Percentiles rank a stretch among this genome's conserved stretches.
These are phyloP conservation scores for Blastomyces gilchristii DNA, from an alignment of 2,329 filamentous ascomycete species.

Conservation along the genomic window DNA sequence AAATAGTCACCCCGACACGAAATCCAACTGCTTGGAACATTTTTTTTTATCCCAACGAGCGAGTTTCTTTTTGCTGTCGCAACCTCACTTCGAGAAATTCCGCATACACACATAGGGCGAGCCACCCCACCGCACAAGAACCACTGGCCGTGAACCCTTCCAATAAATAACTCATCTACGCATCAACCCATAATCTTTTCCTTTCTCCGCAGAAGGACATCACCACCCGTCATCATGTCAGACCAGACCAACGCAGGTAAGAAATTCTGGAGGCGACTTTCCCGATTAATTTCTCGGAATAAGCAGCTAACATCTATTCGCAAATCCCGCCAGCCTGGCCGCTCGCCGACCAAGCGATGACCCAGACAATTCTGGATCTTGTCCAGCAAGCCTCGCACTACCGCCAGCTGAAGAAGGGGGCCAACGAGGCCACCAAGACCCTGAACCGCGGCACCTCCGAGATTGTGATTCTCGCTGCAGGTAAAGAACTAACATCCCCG, in stretches of 20 bases:
- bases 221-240: neutral
- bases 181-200: neutral
- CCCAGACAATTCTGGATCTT: conserved; percentile 73
- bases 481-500: neutral
- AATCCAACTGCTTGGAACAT: neutral
- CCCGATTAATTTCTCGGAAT: neutral
- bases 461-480: conserved; percentile 73
- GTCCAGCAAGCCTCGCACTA: conserved; percentile 57
- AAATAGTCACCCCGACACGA: neutral
- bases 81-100: neutral
- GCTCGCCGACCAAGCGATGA: conserved; percentile 60
- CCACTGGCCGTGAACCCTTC: conserved; percentile 6
- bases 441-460: conserved; percentile 86
- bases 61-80: neutral
- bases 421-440: conserved; percentile 79
- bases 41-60: neutral
- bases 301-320: conserved; percentile 8
- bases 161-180: neutral
- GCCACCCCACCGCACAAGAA: neutral
- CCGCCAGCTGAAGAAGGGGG: conserved; percentile 77
- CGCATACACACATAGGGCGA: neutral
- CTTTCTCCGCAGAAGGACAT: neutral
- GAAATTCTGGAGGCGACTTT: neutral
- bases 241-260: conserved; percentile 5
- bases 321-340: conserved; percentile 49